Conservation (phyloP, 768 basidiomycete genomes). For the Sporobolomyces pararoseus region DNA sequence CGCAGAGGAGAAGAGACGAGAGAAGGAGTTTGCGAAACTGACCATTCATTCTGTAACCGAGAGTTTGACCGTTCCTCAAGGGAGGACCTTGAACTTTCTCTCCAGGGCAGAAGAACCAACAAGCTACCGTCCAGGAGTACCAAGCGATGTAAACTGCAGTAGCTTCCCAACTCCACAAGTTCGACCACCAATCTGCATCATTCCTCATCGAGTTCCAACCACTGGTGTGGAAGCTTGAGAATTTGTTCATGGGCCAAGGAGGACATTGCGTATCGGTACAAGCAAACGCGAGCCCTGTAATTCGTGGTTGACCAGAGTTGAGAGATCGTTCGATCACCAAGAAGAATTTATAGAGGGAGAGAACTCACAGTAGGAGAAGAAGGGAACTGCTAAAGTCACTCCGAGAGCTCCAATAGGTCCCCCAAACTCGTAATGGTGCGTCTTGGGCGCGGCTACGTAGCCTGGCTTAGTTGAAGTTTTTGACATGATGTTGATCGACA, state of each 20-base stretch:
- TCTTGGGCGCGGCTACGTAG: constrained; percentile 54
- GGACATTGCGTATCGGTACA: constrained; percentile 52
- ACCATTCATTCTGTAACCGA: constrained; percentile 91
- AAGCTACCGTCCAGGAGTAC: constrained; percentile 79
- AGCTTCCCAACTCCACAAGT: constrained; percentile 79
- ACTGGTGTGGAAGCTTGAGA: constrained; percentile 18
- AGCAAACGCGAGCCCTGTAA: constrained; percentile 51
- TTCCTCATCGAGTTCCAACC: constrained; percentile 46
- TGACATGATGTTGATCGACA: constrained; percentile 5
- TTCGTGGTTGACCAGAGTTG: constrained; percentile 57
- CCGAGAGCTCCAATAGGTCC: constrained; percentile 69
- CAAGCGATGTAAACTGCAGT: constrained; percentile 72
- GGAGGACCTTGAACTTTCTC: constrained; percentile 67
- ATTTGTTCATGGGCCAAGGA: constrained; percentile 36
- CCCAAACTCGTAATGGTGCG: constrained; percentile 72
- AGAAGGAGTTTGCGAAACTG: constrained; percentile 43
- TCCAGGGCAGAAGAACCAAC: constrained; percentile 75
- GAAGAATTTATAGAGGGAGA: constrained; percentile 52
- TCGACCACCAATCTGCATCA: constrained; percentile 61
- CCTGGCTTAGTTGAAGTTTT: too few species aligned
- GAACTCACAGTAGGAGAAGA: constrained; percentile 69
- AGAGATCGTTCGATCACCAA: constrained; percentile 49
- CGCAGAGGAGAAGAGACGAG: too few species aligned
- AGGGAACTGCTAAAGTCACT: constrained; percentile 66
- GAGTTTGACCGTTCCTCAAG: constrained; percentile 68